Base-by-base conservation (phyloP, 1,139 yeast genomes). In the Candida labiduridarum region DNA sequence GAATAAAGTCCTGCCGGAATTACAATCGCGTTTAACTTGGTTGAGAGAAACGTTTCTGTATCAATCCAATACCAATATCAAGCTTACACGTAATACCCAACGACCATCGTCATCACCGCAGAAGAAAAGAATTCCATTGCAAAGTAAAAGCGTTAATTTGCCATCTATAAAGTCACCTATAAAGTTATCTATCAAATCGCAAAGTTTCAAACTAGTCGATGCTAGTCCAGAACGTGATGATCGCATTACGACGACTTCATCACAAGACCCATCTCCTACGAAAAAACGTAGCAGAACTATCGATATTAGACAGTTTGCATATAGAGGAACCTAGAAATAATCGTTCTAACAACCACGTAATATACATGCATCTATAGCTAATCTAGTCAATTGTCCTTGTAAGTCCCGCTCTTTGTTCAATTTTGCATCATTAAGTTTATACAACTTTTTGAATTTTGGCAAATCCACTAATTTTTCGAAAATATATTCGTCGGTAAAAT, bases 361-460 rank as follows among this genome's bases (percentile, higher is more conserved):
- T 18, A 71, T 59, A 60, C 78, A 70, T 14, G 76, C 71, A 4
- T 73, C 73, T 18, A 76, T 70, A 1, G 74, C 74, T 49, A 72
- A 64, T 46, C 72, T 60, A 3, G 79, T 67, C 35, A 70, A 61
- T 36, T 60, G 59, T 1, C 51, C 59, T 52, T 71, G 76, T 14
- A 55, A 45, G 15, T 51, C 42, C 10, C 48, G 57, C 34, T 58
- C 58, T 4, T 49, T 57, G 2, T 52, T 35, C 12, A 59, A 33
- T 15, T 58, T 65, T 4, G 68, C 68, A 52, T 69, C 78, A 55
- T 69, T 71, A 30, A 75, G 56, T 55, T 75, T 76, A 55, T 71
- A 76, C 11, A 73, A 51, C 52, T 76, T 76, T 56, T 66, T 73
- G 50, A 75, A 65, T 53, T 68, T 71, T 16, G 59, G 55, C 5